A percentile compares a stretch with the other conserved stretches of the same genome.
Evolutionary conservation across 2,329 filamentous ascomycete species (phyloP).

Genomic region (Alternaria gansuensis): DNA sequence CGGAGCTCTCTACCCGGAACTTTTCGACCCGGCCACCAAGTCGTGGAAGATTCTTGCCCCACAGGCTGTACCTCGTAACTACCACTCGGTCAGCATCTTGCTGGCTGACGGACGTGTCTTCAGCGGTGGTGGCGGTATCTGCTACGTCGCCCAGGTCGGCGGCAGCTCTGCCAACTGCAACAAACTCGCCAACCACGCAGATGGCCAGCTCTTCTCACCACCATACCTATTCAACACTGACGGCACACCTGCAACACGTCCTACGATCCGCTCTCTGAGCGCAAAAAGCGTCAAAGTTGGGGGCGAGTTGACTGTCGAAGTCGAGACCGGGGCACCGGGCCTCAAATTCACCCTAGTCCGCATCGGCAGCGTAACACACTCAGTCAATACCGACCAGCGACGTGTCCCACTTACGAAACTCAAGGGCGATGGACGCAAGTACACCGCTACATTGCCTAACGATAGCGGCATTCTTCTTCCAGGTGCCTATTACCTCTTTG

Average conservation of each 20-base stretch:
- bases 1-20: conserved; percentile 36
- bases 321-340: conserved; percentile 16
- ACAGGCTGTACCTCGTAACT: conserved; percentile 38
- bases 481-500: conserved; percentile 40
- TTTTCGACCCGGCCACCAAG: conserved; percentile 38
- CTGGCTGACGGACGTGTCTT: conserved; percentile 39
- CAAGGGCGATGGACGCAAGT: conserved; percentile 12
- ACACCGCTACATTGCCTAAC: conserved; percentile 31
- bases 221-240: conserved; percentile 42
- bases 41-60: conserved; percentile 36
- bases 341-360: conserved; percentile 31
- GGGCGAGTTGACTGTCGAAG: conserved; percentile 25
- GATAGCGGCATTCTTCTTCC: conserved; percentile 37
- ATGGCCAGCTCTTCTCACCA: conserved; percentile 41
- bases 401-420: conserved; percentile 33
- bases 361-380: conserved; percentile 43
- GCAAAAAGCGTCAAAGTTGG: conserved; percentile 33
- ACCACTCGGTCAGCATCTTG: conserved; percentile 38
- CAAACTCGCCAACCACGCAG: conserved; percentile 40
- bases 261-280: conserved; percentile 26
- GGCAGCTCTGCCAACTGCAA: conserved; percentile 37
- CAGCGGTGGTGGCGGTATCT: conserved; percentile 39
- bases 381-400: conserved; percentile 42
- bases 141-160: conserved; percentile 29
- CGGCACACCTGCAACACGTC: conserved; percentile 31